A percentile compares a stretch with the other conserved stretches of the same genome.
Conservation (phyloP, 306 rosid genomes). For the Castanea mollissima region DNA sequence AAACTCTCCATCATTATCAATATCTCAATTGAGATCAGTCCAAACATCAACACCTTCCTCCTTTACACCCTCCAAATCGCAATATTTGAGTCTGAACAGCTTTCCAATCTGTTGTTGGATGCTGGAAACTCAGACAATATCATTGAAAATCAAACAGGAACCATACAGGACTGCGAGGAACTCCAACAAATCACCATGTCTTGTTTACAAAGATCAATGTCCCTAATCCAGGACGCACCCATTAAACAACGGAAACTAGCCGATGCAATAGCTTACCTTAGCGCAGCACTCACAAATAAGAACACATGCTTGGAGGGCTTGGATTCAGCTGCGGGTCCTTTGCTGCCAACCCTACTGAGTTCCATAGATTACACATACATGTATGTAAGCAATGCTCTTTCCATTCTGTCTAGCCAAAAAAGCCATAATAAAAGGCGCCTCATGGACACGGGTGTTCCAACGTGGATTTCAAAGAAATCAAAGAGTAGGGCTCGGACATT, state of each 20-base stretch:
- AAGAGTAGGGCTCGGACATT: no score
- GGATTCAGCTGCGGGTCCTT: conserved; percentile 63
- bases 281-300: conserved; percentile 84
- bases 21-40: conserved; percentile 49
- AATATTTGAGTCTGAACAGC: conserved; percentile 51
- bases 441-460: conserved; percentile 19
- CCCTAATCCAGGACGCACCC: conserved; percentile 28
- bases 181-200: conserved; percentile 62
- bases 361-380: conserved; percentile 50
- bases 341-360: conserved; percentile 45
- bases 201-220: conserved; percentile 48
- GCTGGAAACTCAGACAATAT: conserved; percentile 36
- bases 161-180: conserved; percentile 63
- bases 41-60: conserved; percentile 53
- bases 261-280: conserved; percentile 64
- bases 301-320: conserved; percentile 82
- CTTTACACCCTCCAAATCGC: conserved; percentile 60
- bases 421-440: conserved; percentile 38
- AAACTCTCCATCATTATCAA: conserved; percentile 43
- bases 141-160: conserved; percentile 60
- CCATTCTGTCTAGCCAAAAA: conserved; percentile 40
- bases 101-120: conserved; percentile 42
- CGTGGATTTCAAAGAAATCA: conserved; percentile 31
- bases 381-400: conserved; percentile 65
- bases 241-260: conserved; percentile 21